Conservation (phyloP, 805 yeast species). For the Yarrowia sp. region DNA sequence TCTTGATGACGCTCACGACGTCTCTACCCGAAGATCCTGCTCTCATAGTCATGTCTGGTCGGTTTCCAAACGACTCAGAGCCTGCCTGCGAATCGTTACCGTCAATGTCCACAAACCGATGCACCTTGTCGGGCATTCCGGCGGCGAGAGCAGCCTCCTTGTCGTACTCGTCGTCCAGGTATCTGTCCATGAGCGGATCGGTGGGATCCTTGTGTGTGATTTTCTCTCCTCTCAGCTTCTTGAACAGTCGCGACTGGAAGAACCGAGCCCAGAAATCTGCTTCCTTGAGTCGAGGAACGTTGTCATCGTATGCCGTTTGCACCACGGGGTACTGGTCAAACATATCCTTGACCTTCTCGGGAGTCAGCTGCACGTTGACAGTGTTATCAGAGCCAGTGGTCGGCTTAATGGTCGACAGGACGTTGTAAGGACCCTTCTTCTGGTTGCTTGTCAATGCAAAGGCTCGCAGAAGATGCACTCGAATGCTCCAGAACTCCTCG, state of each 20-base stretch:
- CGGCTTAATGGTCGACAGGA: slow-evolving; percentile 87
- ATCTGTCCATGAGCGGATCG: slow-evolving; percentile 81
- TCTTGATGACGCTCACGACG: slow-evolving; percentile 70
- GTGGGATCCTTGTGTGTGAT: slow-evolving; percentile 73
- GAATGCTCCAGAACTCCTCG: slow-evolving; percentile 80
- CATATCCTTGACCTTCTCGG: slow-evolving; percentile 85
- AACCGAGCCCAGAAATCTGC: slow-evolving; percentile 96
- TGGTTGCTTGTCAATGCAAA: slow-evolving; percentile 83
- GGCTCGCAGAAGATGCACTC: slow-evolving; percentile 76
- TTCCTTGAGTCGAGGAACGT: slow-evolving; percentile 84
- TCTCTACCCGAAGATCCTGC: slow-evolving; percentile 60
- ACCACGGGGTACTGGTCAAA: slow-evolving; percentile 93
- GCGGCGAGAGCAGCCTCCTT: slow-evolving; percentile 37
- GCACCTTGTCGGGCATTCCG: slow-evolving; percentile 43
- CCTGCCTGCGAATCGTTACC: slow-evolving; percentile 77
- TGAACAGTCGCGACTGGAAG: slow-evolving; percentile 82
- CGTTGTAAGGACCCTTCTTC: slow-evolving; percentile 90
- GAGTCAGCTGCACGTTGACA: slow-evolving; percentile 86
- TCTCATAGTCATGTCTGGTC: slow-evolving; percentile 86
- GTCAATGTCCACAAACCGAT: slow-evolving; percentile 69
- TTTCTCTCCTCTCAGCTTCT: slow-evolving; percentile 86
- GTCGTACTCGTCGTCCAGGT: slow-evolving; percentile 51
- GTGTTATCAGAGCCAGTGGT: slow-evolving; percentile 90
- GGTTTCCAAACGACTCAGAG: slow-evolving; percentile 69
- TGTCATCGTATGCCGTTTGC: slow-evolving; percentile 81